These are phyloP conservation scores for Tolypocladium amazonense DNA, from an alignment of 2,329 filamentous ascomycete genomes.

Conservation along the genomic window DNA sequence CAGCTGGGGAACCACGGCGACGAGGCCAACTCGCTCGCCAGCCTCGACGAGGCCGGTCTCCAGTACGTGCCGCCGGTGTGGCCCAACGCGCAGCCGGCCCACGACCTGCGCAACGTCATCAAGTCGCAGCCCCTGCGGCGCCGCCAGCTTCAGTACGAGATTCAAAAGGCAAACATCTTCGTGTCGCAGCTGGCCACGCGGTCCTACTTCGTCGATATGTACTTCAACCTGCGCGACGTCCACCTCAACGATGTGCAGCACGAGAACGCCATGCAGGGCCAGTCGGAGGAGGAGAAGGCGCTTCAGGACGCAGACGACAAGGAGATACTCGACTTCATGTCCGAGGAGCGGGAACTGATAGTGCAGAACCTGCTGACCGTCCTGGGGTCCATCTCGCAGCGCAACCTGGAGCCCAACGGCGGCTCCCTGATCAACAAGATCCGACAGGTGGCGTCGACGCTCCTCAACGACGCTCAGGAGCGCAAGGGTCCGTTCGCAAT, in stretches of 20 bases:
- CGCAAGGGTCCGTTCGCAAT: constrained; percentile 39
- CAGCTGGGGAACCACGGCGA: constrained; percentile 36
- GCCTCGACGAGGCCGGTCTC: constrained; percentile 33
- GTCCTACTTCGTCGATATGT: constrained; percentile 78
- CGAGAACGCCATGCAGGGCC: background rate
- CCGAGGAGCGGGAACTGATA: constrained; percentile 68
- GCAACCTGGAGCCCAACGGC: constrained; percentile 69
- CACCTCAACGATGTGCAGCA: constrained; percentile 38
- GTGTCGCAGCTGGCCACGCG: constrained; percentile 71
- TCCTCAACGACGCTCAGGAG: constrained; percentile 50
- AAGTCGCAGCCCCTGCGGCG: constrained; percentile 38
- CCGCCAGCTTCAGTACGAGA: constrained; percentile 64
- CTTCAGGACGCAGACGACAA: constrained; percentile 29
- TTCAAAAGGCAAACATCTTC: constrained; percentile 87
- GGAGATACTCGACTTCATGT: constrained; percentile 53
- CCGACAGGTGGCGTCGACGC: constrained; percentile 69
- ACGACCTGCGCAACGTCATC: constrained; percentile 40
- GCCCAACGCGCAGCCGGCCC: constrained; percentile 31
- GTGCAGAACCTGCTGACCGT: constrained; percentile 69
- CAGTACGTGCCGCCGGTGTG: constrained; percentile 42
- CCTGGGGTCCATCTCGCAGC: constrained; percentile 66
- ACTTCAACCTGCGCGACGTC: constrained; percentile 65
- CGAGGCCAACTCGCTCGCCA: constrained; percentile 24
- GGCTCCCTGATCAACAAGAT: constrained; percentile 70
- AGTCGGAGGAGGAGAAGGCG: constrained; percentile 13